Conservation (phyloP, 2,329 filamentous ascomycete species). For the Phialophora verrucosa region DNA sequence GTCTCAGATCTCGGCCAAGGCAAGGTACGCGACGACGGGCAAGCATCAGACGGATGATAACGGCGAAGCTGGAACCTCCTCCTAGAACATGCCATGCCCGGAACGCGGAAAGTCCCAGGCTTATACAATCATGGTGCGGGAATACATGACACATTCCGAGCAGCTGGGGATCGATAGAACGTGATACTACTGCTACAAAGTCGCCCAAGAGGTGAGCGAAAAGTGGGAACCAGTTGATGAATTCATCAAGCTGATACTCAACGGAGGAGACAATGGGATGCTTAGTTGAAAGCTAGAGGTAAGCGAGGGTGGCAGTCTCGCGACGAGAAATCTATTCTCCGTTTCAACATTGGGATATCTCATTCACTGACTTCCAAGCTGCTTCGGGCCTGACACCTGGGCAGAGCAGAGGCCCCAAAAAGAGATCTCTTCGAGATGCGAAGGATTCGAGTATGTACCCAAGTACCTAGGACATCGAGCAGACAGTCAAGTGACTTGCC, state of each 20-base stretch:
- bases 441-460: neutral
- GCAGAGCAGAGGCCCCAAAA: neutral
- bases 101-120: neutral
- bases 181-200: neutral
- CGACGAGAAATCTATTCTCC: neutral
- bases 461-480: neutral
- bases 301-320: slow-evolving; percentile 7
- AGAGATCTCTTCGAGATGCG: neutral
- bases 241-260: neutral
- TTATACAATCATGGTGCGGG: neutral
- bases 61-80: too few species aligned
- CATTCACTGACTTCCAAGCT: neutral
- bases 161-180: neutral
- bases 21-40: neutral
- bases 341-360: neutral
- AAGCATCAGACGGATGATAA: neutral
- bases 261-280: neutral
- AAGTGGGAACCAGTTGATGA: neutral
- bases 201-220: neutral
- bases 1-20: neutral
- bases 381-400: neutral
- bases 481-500: neutral
- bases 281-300: neutral
- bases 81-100: neutral
- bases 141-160: neutral